These are phyloP conservation scores for Leccinum fallax DNA, from an alignment of 1,284 basidiomycete species.

Conservation along the genomic window DNA sequence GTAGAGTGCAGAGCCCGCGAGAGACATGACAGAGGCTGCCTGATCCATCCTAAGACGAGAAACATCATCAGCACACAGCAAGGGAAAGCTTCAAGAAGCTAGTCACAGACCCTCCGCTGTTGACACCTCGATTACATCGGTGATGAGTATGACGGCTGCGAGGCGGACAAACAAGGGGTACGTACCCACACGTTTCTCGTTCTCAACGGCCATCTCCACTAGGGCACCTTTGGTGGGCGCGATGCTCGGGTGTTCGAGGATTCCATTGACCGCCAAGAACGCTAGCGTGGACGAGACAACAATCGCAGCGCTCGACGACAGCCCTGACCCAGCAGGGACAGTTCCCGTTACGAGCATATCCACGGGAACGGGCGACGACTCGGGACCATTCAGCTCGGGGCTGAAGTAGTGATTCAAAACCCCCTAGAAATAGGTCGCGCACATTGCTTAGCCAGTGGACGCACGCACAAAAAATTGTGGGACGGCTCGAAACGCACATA, in stretches of 20 bases:
- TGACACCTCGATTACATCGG: slow-evolving; percentile 48
- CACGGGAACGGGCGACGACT: slow-evolving; percentile 52
- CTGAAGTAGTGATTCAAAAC: slow-evolving; percentile 70
- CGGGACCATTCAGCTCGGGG: slow-evolving; percentile 20
- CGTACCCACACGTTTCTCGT: slow-evolving; percentile 79
- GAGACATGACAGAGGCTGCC: slow-evolving; percentile 78
- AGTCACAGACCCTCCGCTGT: slow-evolving; percentile 67
- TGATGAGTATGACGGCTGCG: not conserved
- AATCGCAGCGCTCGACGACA: slow-evolving; percentile 85
- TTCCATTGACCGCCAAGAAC: slow-evolving; percentile 75
- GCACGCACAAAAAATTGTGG: not conserved
- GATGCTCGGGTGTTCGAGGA: slow-evolving; percentile 43
- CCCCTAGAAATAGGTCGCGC: slow-evolving; percentile 49
- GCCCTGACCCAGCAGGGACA: slow-evolving; percentile 80
- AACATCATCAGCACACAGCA: slow-evolving; percentile 1
- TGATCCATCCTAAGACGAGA: slow-evolving; percentile 70
- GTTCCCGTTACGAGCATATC: slow-evolving; percentile 77
- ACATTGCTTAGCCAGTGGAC: not conserved
- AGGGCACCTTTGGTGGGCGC: slow-evolving; percentile 64
- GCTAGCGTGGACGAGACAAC: slow-evolving; percentile 81
- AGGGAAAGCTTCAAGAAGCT: not conserved
- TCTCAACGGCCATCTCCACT: slow-evolving; percentile 77
- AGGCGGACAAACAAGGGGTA: slow-evolving; percentile 8
- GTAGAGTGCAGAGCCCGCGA: slow-evolving; percentile 71
- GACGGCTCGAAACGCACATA: slow-evolving; percentile 47